Percentiles rank a stretch among this genome's conserved stretches.
Conservation (phyloP, 148 eudicot species). For the Dianthus caryophyllus region DNA sequence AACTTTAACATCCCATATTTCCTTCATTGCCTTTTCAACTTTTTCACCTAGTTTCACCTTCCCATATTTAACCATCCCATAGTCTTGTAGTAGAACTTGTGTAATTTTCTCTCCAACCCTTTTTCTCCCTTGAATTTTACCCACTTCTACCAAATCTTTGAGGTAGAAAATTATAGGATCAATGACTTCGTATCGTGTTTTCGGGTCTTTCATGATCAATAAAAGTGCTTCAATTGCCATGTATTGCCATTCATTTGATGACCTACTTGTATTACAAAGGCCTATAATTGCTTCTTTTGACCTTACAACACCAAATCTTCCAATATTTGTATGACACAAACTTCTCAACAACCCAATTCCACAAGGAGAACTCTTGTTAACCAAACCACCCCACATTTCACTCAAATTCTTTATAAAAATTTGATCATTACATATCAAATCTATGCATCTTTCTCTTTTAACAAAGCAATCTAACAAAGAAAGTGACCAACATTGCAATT, state of each 20-base stretch:
- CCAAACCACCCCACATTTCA: slow-evolving; percentile 75
- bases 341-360: slow-evolving; percentile 67
- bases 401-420: slow-evolving; percentile 43
- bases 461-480: slow-evolving; percentile 65
- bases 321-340: slow-evolving; percentile 49
- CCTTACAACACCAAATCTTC: slow-evolving; percentile 49
- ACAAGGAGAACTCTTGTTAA: slow-evolving; percentile 53
- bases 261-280: slow-evolving; percentile 62
- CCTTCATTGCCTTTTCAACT: slow-evolving; percentile 40
- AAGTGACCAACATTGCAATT: slow-evolving; percentile 72
- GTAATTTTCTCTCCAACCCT: slow-evolving; percentile 54
- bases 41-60: slow-evolving; percentile 32
- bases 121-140: slow-evolving; percentile 34
- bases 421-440: slow-evolving; percentile 39
- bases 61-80: slow-evolving; percentile 40
- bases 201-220: slow-evolving; percentile 53
- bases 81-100: slow-evolving; percentile 46
- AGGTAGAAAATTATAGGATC: slow-evolving; percentile 40
- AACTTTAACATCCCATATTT: slow-evolving; percentile 55
- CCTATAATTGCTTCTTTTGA: slow-evolving; percentile 38
- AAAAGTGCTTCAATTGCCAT: slow-evolving; percentile 78
- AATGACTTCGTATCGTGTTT: slow-evolving; percentile 52
- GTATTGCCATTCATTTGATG: slow-evolving; percentile 85
- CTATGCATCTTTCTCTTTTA: slow-evolving; percentile 41
- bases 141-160: slow-evolving; percentile 57